phyloP scores from a whole-genome alignment of 2,329 filamentous ascomycete species.

The Emmonsia crescens region DNA sequence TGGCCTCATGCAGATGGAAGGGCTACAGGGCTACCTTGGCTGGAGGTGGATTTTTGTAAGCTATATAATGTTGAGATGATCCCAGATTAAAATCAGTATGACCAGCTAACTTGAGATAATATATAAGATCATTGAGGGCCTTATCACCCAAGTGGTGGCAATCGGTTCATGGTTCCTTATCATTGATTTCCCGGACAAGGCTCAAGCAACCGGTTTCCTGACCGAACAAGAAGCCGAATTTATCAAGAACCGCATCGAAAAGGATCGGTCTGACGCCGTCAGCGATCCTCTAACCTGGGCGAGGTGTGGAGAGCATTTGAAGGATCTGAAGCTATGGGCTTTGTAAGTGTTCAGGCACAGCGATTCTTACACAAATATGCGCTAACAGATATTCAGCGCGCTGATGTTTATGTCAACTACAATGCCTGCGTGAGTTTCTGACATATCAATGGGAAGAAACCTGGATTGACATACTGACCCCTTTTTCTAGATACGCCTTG shows the following conservation, averaged over 20 bases:
- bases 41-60: constrained; percentile 45
- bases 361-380: not conserved
- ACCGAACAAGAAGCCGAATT: constrained; percentile 34
- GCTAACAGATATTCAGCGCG: not conserved
- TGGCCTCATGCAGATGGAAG: constrained; percentile 32
- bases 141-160: constrained; percentile 17
- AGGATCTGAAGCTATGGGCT: constrained; percentile 9
- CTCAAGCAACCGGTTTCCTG: constrained; percentile 23
- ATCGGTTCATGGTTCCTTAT: constrained; percentile 22
- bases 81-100: not conserved
- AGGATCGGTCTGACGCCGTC: constrained; percentile 42
- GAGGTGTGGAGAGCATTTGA: constrained; percentile 22
- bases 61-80: not conserved
- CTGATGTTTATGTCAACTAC: constrained; percentile 3
- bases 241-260: constrained; percentile 41
- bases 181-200: constrained; percentile 26
- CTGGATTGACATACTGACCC: not conserved
- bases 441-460: not conserved
- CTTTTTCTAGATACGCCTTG: constrained; percentile 50
- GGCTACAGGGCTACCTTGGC: constrained; percentile 34
- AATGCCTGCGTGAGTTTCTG: constrained; percentile 1
- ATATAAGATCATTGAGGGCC: constrained; percentile 37
- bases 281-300: constrained; percentile 36
- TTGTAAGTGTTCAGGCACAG: constrained; percentile 7
- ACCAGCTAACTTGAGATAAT: not conserved